Evolutionary conservation across 106 monocot species (phyloP), one percentile per base, ranked within the genome.

Genomic region (Phalaenopsis equestris): DNA sequence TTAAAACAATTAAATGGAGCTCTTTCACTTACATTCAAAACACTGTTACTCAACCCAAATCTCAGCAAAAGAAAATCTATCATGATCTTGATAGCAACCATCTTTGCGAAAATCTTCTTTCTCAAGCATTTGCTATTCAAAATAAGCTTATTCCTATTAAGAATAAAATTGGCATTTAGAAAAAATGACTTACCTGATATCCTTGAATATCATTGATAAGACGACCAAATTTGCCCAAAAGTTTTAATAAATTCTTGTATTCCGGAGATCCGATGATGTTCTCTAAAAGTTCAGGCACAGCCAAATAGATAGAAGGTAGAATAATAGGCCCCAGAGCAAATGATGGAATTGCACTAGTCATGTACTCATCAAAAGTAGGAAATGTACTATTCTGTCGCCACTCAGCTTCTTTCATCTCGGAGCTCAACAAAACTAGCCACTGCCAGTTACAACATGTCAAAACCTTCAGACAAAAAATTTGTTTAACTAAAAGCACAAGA

Each of bases 311-410:
- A 16, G 93, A 79, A 17, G 93, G 98, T 42, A 94, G 84, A 70
- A 99, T 85, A 49, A 99, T 90, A 24, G 94, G 92, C 8, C 91
- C 98, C 46, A 99, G 78, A 56, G 98, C 91, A 84, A 95, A 87
- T n/a, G 98, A 99, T 30, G 91, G 83, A 73, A 72, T 87, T 78
- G 89, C 98, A 88, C 95, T 89, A 80, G n/a, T 19, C 90, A 93
- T 88, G 73, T 99, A 99, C 48, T 99, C 86, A 39, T 88, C 89
- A 45, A 87, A 14, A 8, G 91, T 80, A 8, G 98, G 98, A 30
- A 95, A 83, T 57, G 80, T 41, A 65, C 83, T 84, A 77, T 83
- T 85, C 55, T 73, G 83, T 19, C 45, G 52, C 98, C 92, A 99
- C 47, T 92, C 88, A 73, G 91, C 80, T 83, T 95, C 95, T 83